Evolutionary conservation across 495 filamentous ascomycete species (phyloP), one percentile per base, ranked within the genome.

Genomic region (Penicillium verhagenii): DNA sequence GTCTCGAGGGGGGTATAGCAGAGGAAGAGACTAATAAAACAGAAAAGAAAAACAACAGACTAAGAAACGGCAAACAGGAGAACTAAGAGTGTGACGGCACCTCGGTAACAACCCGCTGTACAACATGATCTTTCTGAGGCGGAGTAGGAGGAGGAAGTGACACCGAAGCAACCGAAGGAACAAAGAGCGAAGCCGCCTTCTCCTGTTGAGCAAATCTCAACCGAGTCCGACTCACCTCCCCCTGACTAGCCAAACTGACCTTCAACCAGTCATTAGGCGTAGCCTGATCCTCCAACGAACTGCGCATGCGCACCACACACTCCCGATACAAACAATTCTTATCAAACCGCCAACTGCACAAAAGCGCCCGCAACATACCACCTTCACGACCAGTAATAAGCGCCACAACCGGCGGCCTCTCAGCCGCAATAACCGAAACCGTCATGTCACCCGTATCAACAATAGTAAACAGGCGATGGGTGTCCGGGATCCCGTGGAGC

Each of bases 331-430:
- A 38, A 25, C 56, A 58, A 18, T 58, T 58, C 21, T 35, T 45
- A 16, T 59, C 57, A 18, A 59, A 59, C 10, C 57, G 52, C 57
- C 57, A 64, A 24, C 59, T 60, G 55, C 72, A 75, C 10, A 64
- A 38, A n/a, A 77, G 52, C 5, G 66, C 71, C 18, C 72, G 58
- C 52, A 68, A 56, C 72, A 75, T 76, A 39, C 72, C 75, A 18
- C 73, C 75, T 55, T 73, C 73, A 13, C 52, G 47, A 13, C 71
- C 75, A 39, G 58, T 67, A 39, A 75, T 45, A 24, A 77, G 46
- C 21, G 69, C 61, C 21, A 63, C 68, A 11, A 64, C 58, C 18
- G 73, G 75, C n/a, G 67, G 75, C 25, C 66, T 57, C 25, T 56
- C 63, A 18, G 72, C 75, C 8, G 43, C 25, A 52, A 76, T 71